Percentiles rank a stretch among this genome's conserved stretches.
These are phyloP conservation scores for Vitis cinerea DNA, from an alignment of 164 flowering plant genomes.

Conservation along the genomic window DNA sequence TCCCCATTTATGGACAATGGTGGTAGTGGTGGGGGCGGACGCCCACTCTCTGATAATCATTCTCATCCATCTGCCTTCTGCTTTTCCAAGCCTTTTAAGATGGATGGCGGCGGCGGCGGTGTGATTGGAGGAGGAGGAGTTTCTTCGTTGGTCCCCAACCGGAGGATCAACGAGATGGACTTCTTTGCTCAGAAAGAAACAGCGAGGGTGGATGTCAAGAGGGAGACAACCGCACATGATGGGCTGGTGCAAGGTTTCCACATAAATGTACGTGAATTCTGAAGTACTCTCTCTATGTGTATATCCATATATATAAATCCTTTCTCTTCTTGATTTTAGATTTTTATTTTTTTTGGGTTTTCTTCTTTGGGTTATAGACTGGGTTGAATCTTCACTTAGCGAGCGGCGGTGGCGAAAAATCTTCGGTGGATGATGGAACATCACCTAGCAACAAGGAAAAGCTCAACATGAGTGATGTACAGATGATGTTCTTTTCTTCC, in stretches of 20 bases:
- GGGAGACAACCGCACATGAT: conserved; percentile 1
- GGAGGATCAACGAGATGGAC: conserved; percentile 22
- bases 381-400: conserved; percentile 26
- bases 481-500: not conserved
- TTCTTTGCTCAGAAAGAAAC: conserved; percentile 17
- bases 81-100: not conserved
- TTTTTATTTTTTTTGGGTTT: not conserved
- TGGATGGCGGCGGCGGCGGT: not conserved
- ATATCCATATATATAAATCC: not conserved
- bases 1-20: not conserved
- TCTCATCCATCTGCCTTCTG: not conserved
- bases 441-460: not conserved
- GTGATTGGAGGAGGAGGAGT: too few species aligned
- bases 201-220: not conserved
- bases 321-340: not conserved
- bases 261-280: not conserved
- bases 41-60: too few species aligned
- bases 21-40: too few species aligned
- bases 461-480: not conserved
- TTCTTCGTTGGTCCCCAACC: too few species aligned
- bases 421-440: conserved; percentile 12
- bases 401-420: conserved; percentile 5
- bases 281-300: not conserved
- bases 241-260: not conserved
- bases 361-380: conserved; percentile 15